Evolutionary conservation across 331 rosid species (phyloP).

Genomic region (Erythrophleum ivorense): DNA sequence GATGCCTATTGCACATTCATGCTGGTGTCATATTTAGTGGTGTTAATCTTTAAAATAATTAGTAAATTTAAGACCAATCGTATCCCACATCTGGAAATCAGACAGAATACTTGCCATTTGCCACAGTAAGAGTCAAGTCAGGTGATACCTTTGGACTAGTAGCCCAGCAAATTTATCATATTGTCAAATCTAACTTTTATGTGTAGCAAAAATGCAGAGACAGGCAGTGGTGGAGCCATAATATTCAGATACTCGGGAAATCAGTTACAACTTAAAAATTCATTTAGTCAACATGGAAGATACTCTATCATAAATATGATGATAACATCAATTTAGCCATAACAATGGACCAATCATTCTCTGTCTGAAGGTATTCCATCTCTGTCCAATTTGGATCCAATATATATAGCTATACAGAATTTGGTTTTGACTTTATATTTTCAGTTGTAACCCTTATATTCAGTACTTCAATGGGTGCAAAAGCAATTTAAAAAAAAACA

Average conservation of each 20-base stretch:
- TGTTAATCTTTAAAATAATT: conserved; percentile 13
- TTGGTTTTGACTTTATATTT: neutral
- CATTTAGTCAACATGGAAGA: neutral
- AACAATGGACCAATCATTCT: conserved; percentile 1
- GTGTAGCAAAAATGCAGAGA: neutral
- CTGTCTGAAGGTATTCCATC: neutral
- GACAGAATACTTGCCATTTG: conserved; percentile 24
- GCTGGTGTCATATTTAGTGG: conserved; percentile 35
- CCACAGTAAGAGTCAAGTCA: neutral
- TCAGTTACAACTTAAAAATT: neutral
- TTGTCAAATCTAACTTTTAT: neutral
- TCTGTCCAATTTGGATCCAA: neutral
- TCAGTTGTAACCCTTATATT: neutral
- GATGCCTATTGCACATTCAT: conserved; percentile 70
- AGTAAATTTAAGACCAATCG: conserved; percentile 27
- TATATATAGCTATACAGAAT: neutral
- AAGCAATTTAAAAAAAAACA: neutral
- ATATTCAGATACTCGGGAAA: neutral
- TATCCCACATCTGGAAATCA: conserved; percentile 29
- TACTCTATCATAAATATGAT: conserved; percentile 5
- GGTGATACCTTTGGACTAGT: neutral
- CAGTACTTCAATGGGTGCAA: neutral
- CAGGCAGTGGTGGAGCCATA: neutral
- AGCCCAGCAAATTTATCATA: neutral
- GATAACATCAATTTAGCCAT: neutral